Evolutionary conservation across 768 basidiomycete species (phyloP).

Genomic region (Mycena rebaudengoi): DNA sequence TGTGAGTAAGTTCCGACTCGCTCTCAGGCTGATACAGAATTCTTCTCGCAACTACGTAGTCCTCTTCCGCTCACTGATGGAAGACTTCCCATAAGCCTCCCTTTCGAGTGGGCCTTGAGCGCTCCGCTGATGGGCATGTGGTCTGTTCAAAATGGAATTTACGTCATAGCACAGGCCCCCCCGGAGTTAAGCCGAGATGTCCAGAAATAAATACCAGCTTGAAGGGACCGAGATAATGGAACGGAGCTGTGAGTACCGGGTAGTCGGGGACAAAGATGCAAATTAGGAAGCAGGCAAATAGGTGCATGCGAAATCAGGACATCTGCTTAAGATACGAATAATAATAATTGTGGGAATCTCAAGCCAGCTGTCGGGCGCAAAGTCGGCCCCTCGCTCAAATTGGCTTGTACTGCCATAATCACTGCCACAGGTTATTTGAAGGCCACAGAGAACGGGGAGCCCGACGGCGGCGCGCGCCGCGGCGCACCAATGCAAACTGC

Average conservation of each 20-base stretch:
- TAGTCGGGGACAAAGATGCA: background rate
- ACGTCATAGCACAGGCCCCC: too few relatives aligned
- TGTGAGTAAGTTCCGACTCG: too few relatives aligned
- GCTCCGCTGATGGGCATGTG: too few relatives aligned
- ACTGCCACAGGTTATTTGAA: background rate
- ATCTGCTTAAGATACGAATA: background rate
- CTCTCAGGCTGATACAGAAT: too few relatives aligned
- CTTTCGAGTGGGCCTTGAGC: too few relatives aligned
- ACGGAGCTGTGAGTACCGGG: too few relatives aligned
- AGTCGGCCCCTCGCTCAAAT: background rate
- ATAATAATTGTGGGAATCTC: background rate
- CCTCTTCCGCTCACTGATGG: too few relatives aligned
- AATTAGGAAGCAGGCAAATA: too few relatives aligned
- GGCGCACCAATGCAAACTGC: background rate
- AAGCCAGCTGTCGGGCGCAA: background rate
- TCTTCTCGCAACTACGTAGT: too few relatives aligned
- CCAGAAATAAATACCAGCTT: background rate
- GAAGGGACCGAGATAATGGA: too few relatives aligned
- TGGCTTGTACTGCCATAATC: background rate
- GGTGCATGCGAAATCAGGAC: background rate
- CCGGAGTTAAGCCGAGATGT: background rate
- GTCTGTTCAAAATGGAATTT: too few relatives aligned
- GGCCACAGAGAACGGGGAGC: background rate
- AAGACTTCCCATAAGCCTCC: too few relatives aligned
- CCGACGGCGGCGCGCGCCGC: background rate